A percentile compares a stretch with the other conserved stretches of the same genome.
These are phyloP conservation scores for Tirmania nivea DNA, from an alignment of 495 filamentous ascomycete species.

Conservation along the genomic window DNA sequence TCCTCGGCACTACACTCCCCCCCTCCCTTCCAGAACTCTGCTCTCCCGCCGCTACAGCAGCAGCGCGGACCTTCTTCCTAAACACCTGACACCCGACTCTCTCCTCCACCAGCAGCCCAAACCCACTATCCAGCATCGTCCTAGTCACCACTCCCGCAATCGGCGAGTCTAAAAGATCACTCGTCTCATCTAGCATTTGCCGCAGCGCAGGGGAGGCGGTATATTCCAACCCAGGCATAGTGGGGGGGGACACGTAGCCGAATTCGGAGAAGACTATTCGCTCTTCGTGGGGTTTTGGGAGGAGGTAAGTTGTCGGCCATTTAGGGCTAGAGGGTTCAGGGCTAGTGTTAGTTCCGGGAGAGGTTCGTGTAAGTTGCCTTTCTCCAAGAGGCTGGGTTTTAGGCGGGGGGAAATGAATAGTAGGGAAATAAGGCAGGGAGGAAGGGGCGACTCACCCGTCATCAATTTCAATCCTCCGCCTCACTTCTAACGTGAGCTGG, in stretches of 20 bases:
- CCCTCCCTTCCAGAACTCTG: constrained; percentile 23
- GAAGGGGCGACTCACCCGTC: constrained; percentile 30
- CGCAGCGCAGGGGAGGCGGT: constrained; percentile 32
- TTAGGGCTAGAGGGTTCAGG: constrained; percentile 28
- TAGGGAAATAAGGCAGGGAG: neutral
- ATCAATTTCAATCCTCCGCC: constrained; percentile 62
- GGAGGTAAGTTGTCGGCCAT: constrained; percentile 31
- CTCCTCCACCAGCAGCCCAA: constrained; percentile 55
- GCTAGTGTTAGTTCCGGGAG: constrained; percentile 3
- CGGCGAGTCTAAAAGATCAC: constrained; percentile 86
- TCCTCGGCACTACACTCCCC: constrained; percentile 15
- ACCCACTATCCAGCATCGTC: constrained; percentile 66
- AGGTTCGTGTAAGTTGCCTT: neutral
- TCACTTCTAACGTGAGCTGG: constrained; percentile 52
- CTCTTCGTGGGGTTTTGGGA: constrained; percentile 60
- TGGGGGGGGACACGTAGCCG: constrained; percentile 20
- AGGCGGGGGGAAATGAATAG: neutral
- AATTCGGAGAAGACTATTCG: constrained; percentile 62
- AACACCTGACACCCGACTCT: constrained; percentile 63
- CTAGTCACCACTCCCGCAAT: constrained; percentile 65
- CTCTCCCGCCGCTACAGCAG: constrained; percentile 25
- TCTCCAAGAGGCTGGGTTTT: neutral
- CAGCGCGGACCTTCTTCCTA: constrained; percentile 29
- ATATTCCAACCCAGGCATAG: constrained; percentile 33
- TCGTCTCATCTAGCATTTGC: constrained; percentile 82